A percentile compares a stretch with the other conserved stretches of the same genome.
Conservation (phyloP, 176 grass and related monocot species). For the Eragrostis curvula region DNA sequence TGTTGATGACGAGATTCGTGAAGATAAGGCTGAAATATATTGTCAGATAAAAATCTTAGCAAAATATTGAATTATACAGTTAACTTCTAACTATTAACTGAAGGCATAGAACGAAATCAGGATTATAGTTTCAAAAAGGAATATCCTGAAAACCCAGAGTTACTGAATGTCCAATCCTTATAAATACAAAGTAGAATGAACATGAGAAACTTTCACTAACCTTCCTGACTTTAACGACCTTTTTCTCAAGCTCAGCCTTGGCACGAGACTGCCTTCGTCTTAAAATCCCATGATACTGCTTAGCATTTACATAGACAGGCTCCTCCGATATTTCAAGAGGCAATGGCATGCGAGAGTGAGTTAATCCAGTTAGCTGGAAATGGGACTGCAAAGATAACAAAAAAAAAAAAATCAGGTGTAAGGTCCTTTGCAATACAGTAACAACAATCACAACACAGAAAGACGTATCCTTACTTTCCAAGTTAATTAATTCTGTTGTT, state of each 20-base stretch:
- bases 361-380: slow-evolving; percentile 66
- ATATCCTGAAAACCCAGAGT: background rate
- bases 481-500: background rate
- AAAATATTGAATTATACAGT: background rate
- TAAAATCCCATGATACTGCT: slow-evolving; percentile 95
- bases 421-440: background rate
- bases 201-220: slow-evolving; percentile 37
- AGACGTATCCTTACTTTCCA: background rate
- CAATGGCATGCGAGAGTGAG: slow-evolving; percentile 77
- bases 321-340: slow-evolving; percentile 89
- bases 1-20: slow-evolving; percentile 89
- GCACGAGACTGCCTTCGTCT: slow-evolving; percentile 86
- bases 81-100: background rate
- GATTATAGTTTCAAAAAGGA: background rate
- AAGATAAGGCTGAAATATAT: slow-evolving; percentile 76
- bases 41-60: slow-evolving; percentile 18
- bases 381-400: slow-evolving; percentile 54
- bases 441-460: background rate
- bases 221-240: slow-evolving; percentile 76
- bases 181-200: background rate
- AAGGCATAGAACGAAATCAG: background rate
- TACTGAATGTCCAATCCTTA: background rate
- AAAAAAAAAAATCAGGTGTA: slow-evolving; percentile 24
- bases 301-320: slow-evolving; percentile 97
- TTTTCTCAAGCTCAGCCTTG: slow-evolving; percentile 92